A percentile compares a stretch with the other conserved stretches of the same genome.
phyloP scores from a whole-genome alignment of 306 rosid species.

The Vigna angularis region DNA sequence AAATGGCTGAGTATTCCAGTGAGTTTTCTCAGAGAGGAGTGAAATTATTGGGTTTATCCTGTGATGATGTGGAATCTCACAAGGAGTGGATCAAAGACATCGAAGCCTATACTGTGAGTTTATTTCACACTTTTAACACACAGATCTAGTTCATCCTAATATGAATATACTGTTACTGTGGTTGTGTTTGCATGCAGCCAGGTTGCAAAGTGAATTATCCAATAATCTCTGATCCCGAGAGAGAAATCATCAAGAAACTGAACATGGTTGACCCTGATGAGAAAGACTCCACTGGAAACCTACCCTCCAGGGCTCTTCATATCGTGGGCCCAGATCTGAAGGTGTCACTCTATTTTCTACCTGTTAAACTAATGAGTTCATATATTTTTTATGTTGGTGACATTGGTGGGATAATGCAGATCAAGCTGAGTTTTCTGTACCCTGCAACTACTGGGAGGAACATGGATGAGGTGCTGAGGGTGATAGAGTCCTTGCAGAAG shows the following conservation, averaged over 20 bases:
- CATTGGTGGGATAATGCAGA: slow-evolving; percentile 44
- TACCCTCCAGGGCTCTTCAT: slow-evolving; percentile 90
- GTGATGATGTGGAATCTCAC: slow-evolving; percentile 70
- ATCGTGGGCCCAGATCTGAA: slow-evolving; percentile 74
- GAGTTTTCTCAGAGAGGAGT: slow-evolving; percentile 66
- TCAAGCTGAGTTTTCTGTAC: slow-evolving; percentile 79
- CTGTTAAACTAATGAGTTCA: neutral
- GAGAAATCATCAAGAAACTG: slow-evolving; percentile 77
- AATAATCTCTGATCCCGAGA: slow-evolving; percentile 63
- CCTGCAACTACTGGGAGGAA: slow-evolving; percentile 84
- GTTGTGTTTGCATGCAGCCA: slow-evolving; percentile 49
- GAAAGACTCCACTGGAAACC: slow-evolving; percentile 60
- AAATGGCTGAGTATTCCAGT: slow-evolving; percentile 62
- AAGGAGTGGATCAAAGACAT: slow-evolving; percentile 82
- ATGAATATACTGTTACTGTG: too few relatives aligned
- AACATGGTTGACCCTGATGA: slow-evolving; percentile 90
- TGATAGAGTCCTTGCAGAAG: slow-evolving; percentile 74
- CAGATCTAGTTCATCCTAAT: too few relatives aligned
- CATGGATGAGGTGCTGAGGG: slow-evolving; percentile 92
- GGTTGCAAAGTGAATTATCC: slow-evolving; percentile 76
- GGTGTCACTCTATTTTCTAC: slow-evolving; percentile 40
- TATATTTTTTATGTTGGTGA: neutral
- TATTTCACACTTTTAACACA: neutral
- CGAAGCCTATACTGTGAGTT: slow-evolving; percentile 71
- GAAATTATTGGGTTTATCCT: slow-evolving; percentile 74